Evolutionary conservation across 1,284 basidiomycete species (phyloP), one percentile per base, ranked within the genome.

Genomic region (Cryptococcus sp.): DNA sequence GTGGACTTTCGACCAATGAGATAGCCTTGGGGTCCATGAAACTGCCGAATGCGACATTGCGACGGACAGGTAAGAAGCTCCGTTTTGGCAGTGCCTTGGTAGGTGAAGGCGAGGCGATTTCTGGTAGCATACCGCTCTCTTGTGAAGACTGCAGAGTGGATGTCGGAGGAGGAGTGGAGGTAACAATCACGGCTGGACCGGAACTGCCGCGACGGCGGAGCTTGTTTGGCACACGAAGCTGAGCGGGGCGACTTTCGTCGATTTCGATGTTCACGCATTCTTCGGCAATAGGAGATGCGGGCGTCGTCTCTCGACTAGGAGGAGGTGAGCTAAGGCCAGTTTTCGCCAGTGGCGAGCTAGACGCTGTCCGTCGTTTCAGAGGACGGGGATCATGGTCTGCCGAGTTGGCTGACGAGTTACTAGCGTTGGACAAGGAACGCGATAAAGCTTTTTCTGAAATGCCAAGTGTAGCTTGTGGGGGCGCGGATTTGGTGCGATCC

Each of bases 311-410:
- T 45, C 58, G n/a, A 52, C 55, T 64, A 1, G 57, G 60, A 5
- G 63, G 63, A 26, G 63, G 61, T 10, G 61, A 65, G 26, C 54
- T 57, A 2, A 60, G 23, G 22, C 61, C 63, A 7, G 41, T 57
- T 22, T 34, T 50, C 2, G 52, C 51, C 11, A 57, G 41, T 4
- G 61, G 61, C 19, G 64, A 63, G 5, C 48, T 43, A 8, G 40
- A 43, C 54, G 39, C 44, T 23, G 50, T 38, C 17, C 61, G 53
- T 43, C 52, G 53, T 44, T 61, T 64, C 5, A 54, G 48, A 19
- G 65, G 62, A 26, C 60, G 44, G 23, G 46, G 34, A 41, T 57
- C 60, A 34, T 54, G 38, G 6, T 59, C 62, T 15, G 44, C 48
- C 3, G 52, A 50, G 40, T 39, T 46, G n/a, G 45, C 47, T 8